A percentile compares a stretch with the other conserved stretches of the same genome.
phyloP scores from a whole-genome alignment of 768 basidiomycete genomes.

The Ramaria rubella region DNA sequence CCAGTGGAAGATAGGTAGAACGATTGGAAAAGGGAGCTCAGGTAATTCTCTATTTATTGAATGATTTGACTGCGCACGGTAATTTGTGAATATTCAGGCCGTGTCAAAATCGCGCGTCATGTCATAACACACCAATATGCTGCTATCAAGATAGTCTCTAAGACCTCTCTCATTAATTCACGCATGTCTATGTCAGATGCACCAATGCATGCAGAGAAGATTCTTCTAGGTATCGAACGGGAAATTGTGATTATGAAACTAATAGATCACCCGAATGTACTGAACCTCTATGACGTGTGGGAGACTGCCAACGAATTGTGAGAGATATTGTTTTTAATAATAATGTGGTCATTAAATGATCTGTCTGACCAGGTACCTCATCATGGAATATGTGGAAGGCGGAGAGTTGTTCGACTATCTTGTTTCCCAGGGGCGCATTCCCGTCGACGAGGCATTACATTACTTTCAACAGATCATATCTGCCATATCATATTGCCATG shows the following conservation, averaged over 20 bases:
- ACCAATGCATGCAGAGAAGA: conserved; percentile 69
- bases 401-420: conserved; percentile 94
- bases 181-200: conserved; percentile 61
- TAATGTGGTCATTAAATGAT: background rate
- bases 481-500: conserved; percentile 87
- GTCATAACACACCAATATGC: conserved; percentile 84
- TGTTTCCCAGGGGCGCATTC: conserved; percentile 68
- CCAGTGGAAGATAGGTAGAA: conserved; percentile 76
- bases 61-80: background rate
- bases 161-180: conserved; percentile 57
- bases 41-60: conserved; percentile 35
- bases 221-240: conserved; percentile 74
- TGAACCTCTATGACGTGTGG: conserved; percentile 96
- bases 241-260: conserved; percentile 98
- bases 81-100: conserved; percentile 46
- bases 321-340: conserved; percentile 14
- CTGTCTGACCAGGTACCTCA: conserved; percentile 44
- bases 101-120: conserved; percentile 84
- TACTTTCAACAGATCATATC: conserved; percentile 94
- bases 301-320: conserved; percentile 85
- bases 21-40: conserved; percentile 76
- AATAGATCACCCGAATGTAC: conserved; percentile 89
- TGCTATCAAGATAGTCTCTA: conserved; percentile 91
- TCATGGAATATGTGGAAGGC: conserved; percentile 91
- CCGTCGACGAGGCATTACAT: conserved; percentile 62